phyloP scores from a whole-genome alignment of 768 basidiomycete species.

The Lactifluus subvellereus region DNA sequence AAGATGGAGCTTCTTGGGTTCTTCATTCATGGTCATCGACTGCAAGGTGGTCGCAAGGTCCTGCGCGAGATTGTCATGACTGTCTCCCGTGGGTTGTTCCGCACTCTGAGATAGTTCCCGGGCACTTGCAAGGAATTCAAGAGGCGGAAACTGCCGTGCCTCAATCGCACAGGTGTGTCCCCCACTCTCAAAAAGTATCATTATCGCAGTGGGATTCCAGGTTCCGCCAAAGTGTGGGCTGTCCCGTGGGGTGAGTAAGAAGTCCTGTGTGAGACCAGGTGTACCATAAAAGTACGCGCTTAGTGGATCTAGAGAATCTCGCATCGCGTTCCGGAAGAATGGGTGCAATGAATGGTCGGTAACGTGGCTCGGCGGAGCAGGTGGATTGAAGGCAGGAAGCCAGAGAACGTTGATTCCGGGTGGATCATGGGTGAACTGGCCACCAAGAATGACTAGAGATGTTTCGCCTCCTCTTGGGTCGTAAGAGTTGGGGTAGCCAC shows the following conservation, averaged over 20 bases:
- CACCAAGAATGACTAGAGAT: slow-evolving; percentile 72
- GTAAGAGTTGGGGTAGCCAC: slow-evolving; percentile 59
- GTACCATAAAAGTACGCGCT: slow-evolving; percentile 55
- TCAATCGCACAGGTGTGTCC: slow-evolving; percentile 47
- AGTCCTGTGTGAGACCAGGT: slow-evolving; percentile 64
- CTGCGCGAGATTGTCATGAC: slow-evolving; percentile 28
- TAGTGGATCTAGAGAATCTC: slow-evolving; percentile 46
- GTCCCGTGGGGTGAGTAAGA: slow-evolving; percentile 62
- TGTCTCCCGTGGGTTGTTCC: not conserved
- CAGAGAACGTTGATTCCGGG: slow-evolving; percentile 64
- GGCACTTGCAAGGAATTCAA: slow-evolving; percentile 28
- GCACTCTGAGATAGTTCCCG: not conserved
- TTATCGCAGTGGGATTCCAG: slow-evolving; percentile 63
- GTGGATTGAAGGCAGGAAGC: slow-evolving; percentile 58
- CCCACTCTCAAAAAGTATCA: slow-evolving; percentile 52
- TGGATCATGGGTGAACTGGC: slow-evolving; percentile 46
- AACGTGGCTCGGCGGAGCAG: slow-evolving; percentile 36
- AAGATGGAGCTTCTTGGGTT: slow-evolving; percentile 34
- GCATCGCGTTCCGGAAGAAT: slow-evolving; percentile 56
- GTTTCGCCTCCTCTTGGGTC: slow-evolving; percentile 70
- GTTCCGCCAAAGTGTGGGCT: slow-evolving; percentile 64
- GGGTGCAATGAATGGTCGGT: slow-evolving; percentile 29
- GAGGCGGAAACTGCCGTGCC: slow-evolving; percentile 70
- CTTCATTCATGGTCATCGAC: slow-evolving; percentile 34
- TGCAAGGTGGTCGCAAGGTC: slow-evolving; percentile 41